Conservation (phyloP, 495 filamentous ascomycete genomes). For the Penicillium angulare region DNA sequence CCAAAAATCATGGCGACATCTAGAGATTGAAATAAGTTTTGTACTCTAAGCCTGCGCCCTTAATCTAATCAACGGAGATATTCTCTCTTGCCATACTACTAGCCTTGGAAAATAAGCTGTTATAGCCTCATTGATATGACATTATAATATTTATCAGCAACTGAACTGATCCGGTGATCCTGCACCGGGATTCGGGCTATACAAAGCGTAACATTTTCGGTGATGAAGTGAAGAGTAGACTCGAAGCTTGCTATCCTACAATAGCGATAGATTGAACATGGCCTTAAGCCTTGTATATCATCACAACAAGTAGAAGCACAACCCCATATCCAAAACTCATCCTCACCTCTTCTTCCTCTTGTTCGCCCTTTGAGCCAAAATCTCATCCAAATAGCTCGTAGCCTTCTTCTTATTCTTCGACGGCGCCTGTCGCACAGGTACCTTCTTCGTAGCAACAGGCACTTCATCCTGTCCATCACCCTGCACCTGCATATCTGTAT, state of each 20-base stretch:
- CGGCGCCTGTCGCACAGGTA: conserved; percentile 14
- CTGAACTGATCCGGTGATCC: background rate
- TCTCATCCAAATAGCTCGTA: conserved; percentile 51
- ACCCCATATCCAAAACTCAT: background rate
- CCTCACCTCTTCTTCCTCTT: conserved; percentile 55
- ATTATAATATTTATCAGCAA: too few relatives aligned
- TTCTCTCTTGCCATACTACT: too few relatives aligned
- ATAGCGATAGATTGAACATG: too few relatives aligned
- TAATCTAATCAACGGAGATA: conserved; percentile 12
- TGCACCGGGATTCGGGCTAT: background rate
- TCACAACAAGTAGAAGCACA: background rate
- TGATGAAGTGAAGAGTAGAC: too few relatives aligned
- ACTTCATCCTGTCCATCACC: background rate
- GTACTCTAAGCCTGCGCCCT: conserved; percentile 21
- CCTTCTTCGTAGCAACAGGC: conserved; percentile 1
- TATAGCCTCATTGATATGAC: too few relatives aligned
- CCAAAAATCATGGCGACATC: conserved; percentile 19
- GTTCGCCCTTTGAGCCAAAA: conserved; percentile 48
- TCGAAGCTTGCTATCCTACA: too few relatives aligned
- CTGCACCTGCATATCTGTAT: background rate
- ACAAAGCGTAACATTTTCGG: too few relatives aligned
- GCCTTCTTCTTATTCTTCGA: conserved; percentile 38
- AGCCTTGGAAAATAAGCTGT: too few relatives aligned
- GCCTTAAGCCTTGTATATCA: too few relatives aligned
- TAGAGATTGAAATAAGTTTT: conserved; percentile 27